A percentile compares a stretch with the other conserved stretches of the same genome.
Evolutionary conservation across 768 basidiomycete genomes (phyloP).

Genomic region (Mycena filopes): DNA sequence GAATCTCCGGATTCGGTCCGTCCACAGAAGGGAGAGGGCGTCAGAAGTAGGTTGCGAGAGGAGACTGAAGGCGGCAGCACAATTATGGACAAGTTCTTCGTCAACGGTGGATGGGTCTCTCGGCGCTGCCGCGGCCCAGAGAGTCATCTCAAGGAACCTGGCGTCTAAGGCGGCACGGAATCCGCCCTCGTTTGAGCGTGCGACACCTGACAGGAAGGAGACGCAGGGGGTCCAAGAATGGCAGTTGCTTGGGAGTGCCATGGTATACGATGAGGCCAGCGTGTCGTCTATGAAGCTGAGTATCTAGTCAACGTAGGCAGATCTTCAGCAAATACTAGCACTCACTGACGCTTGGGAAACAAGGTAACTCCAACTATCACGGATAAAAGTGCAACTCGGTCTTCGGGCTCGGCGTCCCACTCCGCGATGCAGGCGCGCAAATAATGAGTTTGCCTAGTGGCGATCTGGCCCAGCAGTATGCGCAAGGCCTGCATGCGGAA

Average conservation of each 20-base stretch:
- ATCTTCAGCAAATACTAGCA: background rate
- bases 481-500: slow-evolving; percentile 10
- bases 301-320: too few species aligned
- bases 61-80: background rate
- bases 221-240: slow-evolving; percentile 9
- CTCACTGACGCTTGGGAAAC: slow-evolving; percentile 17
- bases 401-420: background rate
- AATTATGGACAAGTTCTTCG: background rate
- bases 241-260: background rate
- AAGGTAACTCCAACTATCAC: background rate
- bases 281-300: background rate
- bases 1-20: background rate
- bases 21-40: background rate
- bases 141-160: background rate
- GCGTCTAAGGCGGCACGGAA: background rate
- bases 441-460: background rate
- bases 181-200: background rate
- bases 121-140: background rate
- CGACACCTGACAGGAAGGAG: background rate
- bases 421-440: background rate
- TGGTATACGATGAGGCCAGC: background rate
- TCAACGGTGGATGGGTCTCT: background rate
- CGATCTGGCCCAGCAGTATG: background rate
- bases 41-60: background rate
- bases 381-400: background rate